A percentile compares a stretch with the other conserved stretches of the same genome.
Conservation (phyloP, 2,329 filamentous ascomycete species). For the Dothistroma septosporum region DNA sequence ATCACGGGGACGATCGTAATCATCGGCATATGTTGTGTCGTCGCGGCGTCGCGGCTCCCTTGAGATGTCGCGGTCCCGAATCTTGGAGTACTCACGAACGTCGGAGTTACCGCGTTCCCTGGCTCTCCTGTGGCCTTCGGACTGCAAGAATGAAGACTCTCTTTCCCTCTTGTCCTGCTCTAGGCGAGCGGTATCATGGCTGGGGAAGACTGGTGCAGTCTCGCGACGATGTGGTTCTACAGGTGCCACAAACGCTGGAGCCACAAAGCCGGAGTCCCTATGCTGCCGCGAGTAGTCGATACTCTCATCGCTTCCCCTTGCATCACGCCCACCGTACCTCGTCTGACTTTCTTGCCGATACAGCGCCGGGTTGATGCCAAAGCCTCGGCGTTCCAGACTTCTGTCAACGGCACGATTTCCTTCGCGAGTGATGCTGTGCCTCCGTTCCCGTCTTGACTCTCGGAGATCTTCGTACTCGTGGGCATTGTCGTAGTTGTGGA, state of each 20-base stretch:
- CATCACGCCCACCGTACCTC: slow-evolving; percentile 30
- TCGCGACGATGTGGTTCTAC: slow-evolving; percentile 28
- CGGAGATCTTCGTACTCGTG: slow-evolving; percentile 44
- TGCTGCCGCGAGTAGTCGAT: slow-evolving; percentile 36
- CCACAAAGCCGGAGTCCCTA: slow-evolving; percentile 28
- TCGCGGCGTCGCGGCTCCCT: slow-evolving; percentile 32
- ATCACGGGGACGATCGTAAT: slow-evolving; percentile 15
- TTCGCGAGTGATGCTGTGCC: slow-evolving; percentile 36
- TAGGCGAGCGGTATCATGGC: slow-evolving; percentile 24
- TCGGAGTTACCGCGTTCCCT: slow-evolving; percentile 7
- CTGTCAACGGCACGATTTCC: slow-evolving; percentile 36
- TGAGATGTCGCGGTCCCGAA: slow-evolving; percentile 20
- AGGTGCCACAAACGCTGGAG: neutral
- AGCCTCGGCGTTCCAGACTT: slow-evolving; percentile 45
- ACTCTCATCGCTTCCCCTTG: slow-evolving; percentile 38
- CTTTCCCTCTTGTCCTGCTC: slow-evolving; percentile 31
- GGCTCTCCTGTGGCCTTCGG: slow-evolving; percentile 22
- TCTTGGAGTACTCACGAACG: slow-evolving; percentile 23
- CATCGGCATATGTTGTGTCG: slow-evolving; percentile 27
- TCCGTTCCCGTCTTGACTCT: slow-evolving; percentile 36
- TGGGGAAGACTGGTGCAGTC: slow-evolving; percentile 22
- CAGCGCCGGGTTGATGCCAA: slow-evolving; percentile 39
- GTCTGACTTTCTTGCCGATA: slow-evolving; percentile 22
- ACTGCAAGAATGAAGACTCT: slow-evolving; percentile 22
- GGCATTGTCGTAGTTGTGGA: slow-evolving; percentile 46